phyloP scores from a whole-genome alignment of 768 basidiomycete genomes.

The Leccinum boreale region DNA sequence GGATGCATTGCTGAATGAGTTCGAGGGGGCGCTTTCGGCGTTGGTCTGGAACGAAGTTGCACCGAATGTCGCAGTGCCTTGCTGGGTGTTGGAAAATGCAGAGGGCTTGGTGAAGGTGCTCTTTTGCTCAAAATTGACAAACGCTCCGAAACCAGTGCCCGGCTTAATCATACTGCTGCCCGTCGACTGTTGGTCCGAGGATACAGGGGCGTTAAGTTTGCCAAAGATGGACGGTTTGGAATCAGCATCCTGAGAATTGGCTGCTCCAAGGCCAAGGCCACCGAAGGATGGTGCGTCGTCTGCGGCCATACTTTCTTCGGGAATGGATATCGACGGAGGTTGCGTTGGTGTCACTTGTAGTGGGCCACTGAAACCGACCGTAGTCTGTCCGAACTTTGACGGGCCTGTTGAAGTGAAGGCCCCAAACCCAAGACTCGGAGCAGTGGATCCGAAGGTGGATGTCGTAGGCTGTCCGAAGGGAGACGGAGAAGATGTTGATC shows the following conservation, averaged over 20 bases:
- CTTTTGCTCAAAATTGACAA: conserved; percentile 14
- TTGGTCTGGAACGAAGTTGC: conserved; percentile 13
- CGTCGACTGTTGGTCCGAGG: conserved; percentile 14
- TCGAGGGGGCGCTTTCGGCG: conserved; percentile 16
- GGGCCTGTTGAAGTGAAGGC: conserved; percentile 30
- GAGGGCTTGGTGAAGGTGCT: background rate
- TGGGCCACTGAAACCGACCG: conserved; percentile 20
- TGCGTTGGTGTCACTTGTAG: conserved; percentile 2
- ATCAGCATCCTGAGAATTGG: conserved; percentile 22
- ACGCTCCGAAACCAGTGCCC: conserved; percentile 35
- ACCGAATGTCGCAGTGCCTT: conserved; percentile 15
- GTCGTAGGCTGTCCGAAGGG: background rate
- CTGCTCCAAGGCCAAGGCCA: conserved; percentile 30
- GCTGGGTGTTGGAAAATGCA: conserved; percentile 19
- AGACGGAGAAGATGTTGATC: conserved; percentile 3
- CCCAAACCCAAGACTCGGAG: conserved; percentile 29
- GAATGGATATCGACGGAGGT: conserved; percentile 5
- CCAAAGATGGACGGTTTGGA: conserved; percentile 34
- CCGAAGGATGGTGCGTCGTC: conserved; percentile 31
- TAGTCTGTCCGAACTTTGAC: conserved; percentile 31
- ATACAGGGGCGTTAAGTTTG: conserved; percentile 10
- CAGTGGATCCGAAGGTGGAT: conserved; percentile 22
- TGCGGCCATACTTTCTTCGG: conserved; percentile 33
- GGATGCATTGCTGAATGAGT: conserved; percentile 29
- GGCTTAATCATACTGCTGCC: conserved; percentile 29